Evolutionary conservation across 495 filamentous ascomycete species (phyloP).

Genomic region (Trypethelium eluteriae): DNA sequence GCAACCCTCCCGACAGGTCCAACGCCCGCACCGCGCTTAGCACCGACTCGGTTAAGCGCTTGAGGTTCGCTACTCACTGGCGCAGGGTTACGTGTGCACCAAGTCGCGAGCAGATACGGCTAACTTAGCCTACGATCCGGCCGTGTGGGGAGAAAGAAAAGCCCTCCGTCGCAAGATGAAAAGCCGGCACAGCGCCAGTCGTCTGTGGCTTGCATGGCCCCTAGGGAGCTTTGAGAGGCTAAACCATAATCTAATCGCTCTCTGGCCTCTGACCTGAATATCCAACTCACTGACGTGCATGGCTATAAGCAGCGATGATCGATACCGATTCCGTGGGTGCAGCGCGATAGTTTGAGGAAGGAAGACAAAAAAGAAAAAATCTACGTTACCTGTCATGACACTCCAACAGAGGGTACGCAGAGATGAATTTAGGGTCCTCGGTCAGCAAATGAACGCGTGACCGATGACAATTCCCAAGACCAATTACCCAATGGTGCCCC

Average conservation of each 20-base stretch:
- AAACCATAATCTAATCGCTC: background rate
- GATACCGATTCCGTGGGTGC: too few relatives aligned
- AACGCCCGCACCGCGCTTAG: background rate
- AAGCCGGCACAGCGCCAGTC: background rate
- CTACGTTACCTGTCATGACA: background rate
- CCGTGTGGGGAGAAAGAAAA: constrained; percentile 4
- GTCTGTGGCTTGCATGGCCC: background rate
- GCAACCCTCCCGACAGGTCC: background rate
- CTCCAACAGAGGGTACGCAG: background rate
- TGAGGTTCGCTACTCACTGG: background rate
- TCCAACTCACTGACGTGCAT: constrained; percentile 11
- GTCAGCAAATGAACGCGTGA: background rate
- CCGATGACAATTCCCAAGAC: background rate
- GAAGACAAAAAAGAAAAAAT: background rate
- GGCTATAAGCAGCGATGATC: constrained; percentile 7
- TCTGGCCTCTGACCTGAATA: background rate
- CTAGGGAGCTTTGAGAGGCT: background rate
- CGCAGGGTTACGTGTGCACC: background rate
- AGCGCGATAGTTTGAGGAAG: too few relatives aligned
- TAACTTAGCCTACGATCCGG: constrained; percentile 4
- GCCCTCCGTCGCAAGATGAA: constrained; percentile 11
- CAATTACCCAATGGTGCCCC: background rate
- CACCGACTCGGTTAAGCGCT: background rate
- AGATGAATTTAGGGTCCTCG: background rate
- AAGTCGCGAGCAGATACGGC: background rate